Percentiles rank a stretch among this genome's conserved stretches.
These are phyloP conservation scores for Wickerhamomyces mucosus DNA, from an alignment of 805 yeast genomes.

Conservation along the genomic window DNA sequence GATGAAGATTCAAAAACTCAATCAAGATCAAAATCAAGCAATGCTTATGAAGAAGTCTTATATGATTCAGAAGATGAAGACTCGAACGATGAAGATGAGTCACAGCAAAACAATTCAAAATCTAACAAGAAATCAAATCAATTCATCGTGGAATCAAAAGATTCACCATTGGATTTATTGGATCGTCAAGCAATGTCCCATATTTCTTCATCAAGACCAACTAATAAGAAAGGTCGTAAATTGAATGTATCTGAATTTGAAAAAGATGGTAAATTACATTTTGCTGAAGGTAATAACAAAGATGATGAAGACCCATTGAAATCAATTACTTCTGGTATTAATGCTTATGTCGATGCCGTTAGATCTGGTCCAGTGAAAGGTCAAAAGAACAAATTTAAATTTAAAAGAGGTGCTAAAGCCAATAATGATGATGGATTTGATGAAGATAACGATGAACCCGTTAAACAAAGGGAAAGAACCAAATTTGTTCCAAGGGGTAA, in stretches of 20 bases:
- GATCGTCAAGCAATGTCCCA: conserved; percentile 80
- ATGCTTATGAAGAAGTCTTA: conserved; percentile 89
- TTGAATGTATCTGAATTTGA: conserved; percentile 27
- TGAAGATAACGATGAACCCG: conserved; percentile 26
- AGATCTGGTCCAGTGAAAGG: conserved; percentile 91
- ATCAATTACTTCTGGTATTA: conserved; percentile 51
- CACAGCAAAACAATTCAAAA: conserved; percentile 23
- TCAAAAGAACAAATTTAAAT: conserved; percentile 84
- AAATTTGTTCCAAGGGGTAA: conserved; percentile 7
- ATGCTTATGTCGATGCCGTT: conserved; percentile 91
- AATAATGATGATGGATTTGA: conserved; percentile 36
- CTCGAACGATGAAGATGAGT: conserved; percentile 36
- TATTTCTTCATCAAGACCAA: conserved; percentile 80
- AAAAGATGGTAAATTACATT: conserved; percentile 56
- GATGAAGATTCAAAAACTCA: conserved; percentile 20
- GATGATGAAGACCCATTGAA: conserved; percentile 37
- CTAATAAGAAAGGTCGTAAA: conserved; percentile 41
- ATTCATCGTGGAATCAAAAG: conserved; percentile 64
- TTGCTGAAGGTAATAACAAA: conserved; percentile 34
- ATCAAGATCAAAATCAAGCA: conserved; percentile 47
- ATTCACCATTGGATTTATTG: conserved; percentile 81
- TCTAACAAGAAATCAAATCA: conserved; percentile 34
- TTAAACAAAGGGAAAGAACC: conserved; percentile 7
- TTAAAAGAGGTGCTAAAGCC: conserved; percentile 52
- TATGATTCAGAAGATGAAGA: conserved; percentile 63